phyloP scores from a whole-genome alignment of 257 asterid genomes.

The Primulina eburnea region DNA sequence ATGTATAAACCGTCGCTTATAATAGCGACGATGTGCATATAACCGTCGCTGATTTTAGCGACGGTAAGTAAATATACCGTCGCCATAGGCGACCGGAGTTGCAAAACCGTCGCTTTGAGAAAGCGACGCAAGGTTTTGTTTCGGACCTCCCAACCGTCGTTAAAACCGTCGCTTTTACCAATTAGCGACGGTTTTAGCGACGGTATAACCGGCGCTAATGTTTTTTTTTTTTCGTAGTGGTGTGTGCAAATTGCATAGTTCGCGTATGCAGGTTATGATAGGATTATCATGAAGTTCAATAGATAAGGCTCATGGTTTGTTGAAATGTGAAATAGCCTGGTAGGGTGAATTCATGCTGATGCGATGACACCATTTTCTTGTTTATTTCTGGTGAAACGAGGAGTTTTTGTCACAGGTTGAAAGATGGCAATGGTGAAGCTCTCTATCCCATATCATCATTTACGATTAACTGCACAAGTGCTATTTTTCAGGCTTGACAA shows the following conservation, averaged over 20 bases:
- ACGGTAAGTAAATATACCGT: too few relatives aligned
- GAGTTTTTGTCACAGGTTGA: constrained; percentile 46
- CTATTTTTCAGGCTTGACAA: background rate
- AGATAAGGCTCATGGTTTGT: constrained; percentile 2
- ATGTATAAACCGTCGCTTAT: too few relatives aligned
- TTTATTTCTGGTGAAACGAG: constrained; percentile 7
- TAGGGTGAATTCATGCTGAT: background rate
- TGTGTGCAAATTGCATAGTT: background rate
- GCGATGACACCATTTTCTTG: background rate
- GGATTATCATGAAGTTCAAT: background rate
- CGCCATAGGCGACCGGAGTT: too few relatives aligned
- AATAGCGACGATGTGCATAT: too few relatives aligned
- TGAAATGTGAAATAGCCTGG: background rate
- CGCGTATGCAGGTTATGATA: background rate
- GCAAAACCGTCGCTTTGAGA: too few relatives aligned
- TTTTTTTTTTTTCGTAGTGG: too few relatives aligned
- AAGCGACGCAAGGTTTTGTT: too few relatives aligned
- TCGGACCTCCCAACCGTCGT: too few relatives aligned
- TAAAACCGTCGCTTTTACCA: too few relatives aligned
- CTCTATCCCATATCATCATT: constrained; percentile 67
- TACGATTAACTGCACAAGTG: constrained; percentile 69
- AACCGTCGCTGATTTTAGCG: too few relatives aligned
- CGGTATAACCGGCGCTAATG: too few relatives aligned
- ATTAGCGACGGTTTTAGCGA: too few relatives aligned
- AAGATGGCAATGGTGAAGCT: constrained; percentile 57